A percentile compares a stretch with the other conserved stretches of the same genome.
Evolutionary conservation across 805 yeast species (phyloP).

Genomic region (Kodamaea restingae): DNA sequence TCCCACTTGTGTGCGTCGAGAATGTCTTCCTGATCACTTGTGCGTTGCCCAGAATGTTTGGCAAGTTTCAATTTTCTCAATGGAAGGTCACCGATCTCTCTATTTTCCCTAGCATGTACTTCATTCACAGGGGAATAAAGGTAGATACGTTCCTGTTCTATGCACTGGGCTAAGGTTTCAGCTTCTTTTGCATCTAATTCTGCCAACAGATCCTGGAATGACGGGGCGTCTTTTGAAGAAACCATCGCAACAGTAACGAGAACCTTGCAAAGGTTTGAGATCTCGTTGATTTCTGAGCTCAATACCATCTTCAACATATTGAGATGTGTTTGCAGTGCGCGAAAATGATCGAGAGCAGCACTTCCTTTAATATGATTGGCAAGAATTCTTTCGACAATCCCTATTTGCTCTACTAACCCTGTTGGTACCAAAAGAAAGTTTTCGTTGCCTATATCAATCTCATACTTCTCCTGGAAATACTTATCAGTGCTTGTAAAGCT

Average conservation of each 20-base stretch:
- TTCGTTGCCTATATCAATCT: slow-evolving; percentile 9
- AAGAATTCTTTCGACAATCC: slow-evolving; percentile 6
- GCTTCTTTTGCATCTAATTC: background rate
- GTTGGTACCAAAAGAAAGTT: slow-evolving; percentile 4
- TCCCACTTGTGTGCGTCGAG: slow-evolving; percentile 17
- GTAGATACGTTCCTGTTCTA: background rate
- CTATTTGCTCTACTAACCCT: slow-evolving; percentile 6
- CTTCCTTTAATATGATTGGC: slow-evolving; percentile 1
- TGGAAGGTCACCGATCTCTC: background rate
- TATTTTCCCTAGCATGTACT: background rate
- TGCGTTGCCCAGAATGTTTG: background rate
- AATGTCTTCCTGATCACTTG: background rate
- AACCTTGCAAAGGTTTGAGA: slow-evolving; percentile 15
- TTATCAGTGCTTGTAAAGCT: background rate
- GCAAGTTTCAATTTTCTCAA: background rate
- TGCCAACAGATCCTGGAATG: slow-evolving; percentile 10
- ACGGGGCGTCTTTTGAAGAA: slow-evolving; percentile 18
- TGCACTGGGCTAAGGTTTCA: background rate
- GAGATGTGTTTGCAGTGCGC: slow-evolving; percentile 8
- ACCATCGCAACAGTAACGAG: slow-evolving; percentile 18
- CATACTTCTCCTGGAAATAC: slow-evolving; percentile 2
- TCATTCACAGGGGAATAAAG: background rate
- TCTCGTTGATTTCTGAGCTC: slow-evolving; percentile 13
- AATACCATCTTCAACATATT: slow-evolving; percentile 14
- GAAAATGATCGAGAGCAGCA: background rate